Evolutionary conservation across 2,329 filamentous ascomycete genomes (phyloP), one percentile per base, ranked within the genome.

Genomic region (Curvularia verruculosa): DNA sequence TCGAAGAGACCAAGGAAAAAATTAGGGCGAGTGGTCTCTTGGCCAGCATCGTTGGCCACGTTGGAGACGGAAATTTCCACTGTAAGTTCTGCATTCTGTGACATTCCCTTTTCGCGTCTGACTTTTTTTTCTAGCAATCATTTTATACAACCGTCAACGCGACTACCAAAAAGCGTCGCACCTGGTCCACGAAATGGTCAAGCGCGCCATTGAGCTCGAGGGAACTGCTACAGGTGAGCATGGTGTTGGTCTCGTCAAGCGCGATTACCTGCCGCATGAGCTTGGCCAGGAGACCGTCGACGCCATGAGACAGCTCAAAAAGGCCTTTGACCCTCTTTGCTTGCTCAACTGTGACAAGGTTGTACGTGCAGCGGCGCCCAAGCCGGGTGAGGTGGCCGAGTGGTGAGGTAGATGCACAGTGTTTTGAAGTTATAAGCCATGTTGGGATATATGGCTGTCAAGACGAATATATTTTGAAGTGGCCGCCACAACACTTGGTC

Each of bases 211-310:
- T 47, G 89, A 92, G 78, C 84, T 92, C 80, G 91, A 95, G 76
- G 91, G 91, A 8, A 95, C 91, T 0, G 90, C 92, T 1, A 93
- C 91, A 12, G 91, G 91, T 52, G 91, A 96, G 77, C 91, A 96
- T 74, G 91, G 91, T 40, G 88, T 95, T 51, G 91, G 91, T 6
- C 79, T 96, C 46, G 89, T 94, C 54, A 96, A 96, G 84, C 82
- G 91, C 65, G 91, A 95, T 72, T 94, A 94, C 71, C 82, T 96
- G 41, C 83, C 86, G 9, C 89, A 93, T 70, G 91, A 96, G 77
- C 80, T 95, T 39, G 90, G 91, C 12, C 81, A 86, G 73, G 81
- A 78, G 12, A 91, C 90, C 0, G 90, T 96, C 8, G 89, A 93
- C 77, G 82, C 89, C 21, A 96, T 96, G 91, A 85, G 91, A 77